These are phyloP conservation scores for Porcisia deanei DNA, from an alignment of 208 protist species.

Conservation along the genomic window DNA sequence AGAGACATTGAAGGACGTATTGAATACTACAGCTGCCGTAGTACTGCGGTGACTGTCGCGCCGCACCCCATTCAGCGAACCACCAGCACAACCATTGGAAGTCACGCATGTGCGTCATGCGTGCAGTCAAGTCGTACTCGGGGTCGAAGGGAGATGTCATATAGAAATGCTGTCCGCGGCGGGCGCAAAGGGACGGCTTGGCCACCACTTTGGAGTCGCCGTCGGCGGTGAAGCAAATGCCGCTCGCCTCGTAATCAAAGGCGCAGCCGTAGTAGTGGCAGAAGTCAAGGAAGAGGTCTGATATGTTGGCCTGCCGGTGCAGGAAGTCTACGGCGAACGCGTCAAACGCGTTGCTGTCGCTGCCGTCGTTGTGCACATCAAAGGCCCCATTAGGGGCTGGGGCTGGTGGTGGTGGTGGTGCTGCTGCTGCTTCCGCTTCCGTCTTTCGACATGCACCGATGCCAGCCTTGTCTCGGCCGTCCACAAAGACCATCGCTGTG, in stretches of 20 bases:
- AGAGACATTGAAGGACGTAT: slow-evolving; percentile 70
- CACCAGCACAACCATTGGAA: slow-evolving; percentile 81
- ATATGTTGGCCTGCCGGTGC: slow-evolving; percentile 38
- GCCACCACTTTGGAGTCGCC: slow-evolving; percentile 61
- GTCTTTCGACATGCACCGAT: background rate
- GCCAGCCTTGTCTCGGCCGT: background rate
- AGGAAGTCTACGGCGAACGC: slow-evolving; percentile 42
- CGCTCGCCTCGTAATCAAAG: slow-evolving; percentile 82
- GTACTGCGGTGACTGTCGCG: slow-evolving; percentile 34
- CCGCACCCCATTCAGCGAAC: slow-evolving; percentile 54
- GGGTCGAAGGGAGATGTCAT: slow-evolving; percentile 87
- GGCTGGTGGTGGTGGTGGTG: background rate
- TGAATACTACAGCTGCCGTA: slow-evolving; percentile 55
- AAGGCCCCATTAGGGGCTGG: background rate
- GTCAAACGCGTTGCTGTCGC: slow-evolving; percentile 12
- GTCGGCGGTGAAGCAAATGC: slow-evolving; percentile 63
- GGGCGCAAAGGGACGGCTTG: slow-evolving; percentile 73
- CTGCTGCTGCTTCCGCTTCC: background rate
- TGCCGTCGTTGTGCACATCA: background rate
- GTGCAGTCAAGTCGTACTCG: slow-evolving; percentile 82
- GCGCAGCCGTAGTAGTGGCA: slow-evolving; percentile 83
- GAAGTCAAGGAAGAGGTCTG: slow-evolving; percentile 75
- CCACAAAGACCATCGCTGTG: background rate
- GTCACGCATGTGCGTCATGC: slow-evolving; percentile 79
- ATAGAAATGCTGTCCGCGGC: slow-evolving; percentile 76